Conservation (phyloP, 176 grass and related monocot genomes). For the Metroxylon sagu region DNA sequence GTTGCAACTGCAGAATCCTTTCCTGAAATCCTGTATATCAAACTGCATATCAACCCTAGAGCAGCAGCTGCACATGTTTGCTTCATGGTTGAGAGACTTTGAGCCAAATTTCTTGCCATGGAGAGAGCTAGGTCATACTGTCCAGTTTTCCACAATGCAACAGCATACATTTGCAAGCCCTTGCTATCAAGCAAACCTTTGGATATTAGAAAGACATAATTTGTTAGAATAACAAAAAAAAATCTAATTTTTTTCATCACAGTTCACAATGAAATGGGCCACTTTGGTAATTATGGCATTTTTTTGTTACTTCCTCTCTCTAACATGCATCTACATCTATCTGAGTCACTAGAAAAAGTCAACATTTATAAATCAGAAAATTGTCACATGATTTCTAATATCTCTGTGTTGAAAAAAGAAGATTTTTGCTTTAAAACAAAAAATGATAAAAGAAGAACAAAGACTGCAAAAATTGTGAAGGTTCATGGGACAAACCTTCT, state of each 20-base stretch:
- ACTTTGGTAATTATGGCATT: no score
- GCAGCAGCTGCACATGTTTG: conserved; percentile 40
- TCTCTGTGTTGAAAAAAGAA: no score
- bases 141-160: conserved; percentile 88
- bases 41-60: conserved; percentile 70
- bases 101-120: conserved; percentile 55
- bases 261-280: no score
- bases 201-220: conserved; percentile 23
- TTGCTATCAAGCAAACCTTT: conserved; percentile 53
- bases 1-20: conserved; percentile 51
- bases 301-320: no score
- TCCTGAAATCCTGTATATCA: conserved; percentile 65
- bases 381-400: no score
- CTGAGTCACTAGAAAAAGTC: no score
- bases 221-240: neutral
- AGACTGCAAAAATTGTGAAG: no score
- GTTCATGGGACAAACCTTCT: conserved; percentile 42
- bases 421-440: no score
- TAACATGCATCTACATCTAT: no score
- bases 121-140: conserved; percentile 48
- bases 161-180: conserved; percentile 84
- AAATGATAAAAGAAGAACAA: no score
- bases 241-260: no score
- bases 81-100: conserved; percentile 56
- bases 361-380: no score